Evolutionary conservation across 108 stramenopile species (phyloP), one percentile per base, ranked within the genome.

Genomic region (Skeletonema marinoi): DNA sequence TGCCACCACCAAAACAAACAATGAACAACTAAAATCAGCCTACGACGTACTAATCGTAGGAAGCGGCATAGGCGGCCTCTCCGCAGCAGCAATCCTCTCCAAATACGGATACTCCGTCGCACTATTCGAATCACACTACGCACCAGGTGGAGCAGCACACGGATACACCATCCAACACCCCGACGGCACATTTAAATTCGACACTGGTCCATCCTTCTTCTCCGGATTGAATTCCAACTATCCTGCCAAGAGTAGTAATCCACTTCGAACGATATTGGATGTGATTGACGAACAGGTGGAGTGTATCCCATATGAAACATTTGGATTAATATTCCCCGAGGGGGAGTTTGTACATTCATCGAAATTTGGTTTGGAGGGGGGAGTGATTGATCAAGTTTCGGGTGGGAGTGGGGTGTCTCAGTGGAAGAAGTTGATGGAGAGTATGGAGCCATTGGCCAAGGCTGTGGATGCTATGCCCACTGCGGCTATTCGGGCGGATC

Each of bases 141-240:
- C 76, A 3, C 78, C 90, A 12, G 95, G 95, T 0, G 96, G 96
- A 32, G 87, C 88, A 17, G 95, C 95, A 1, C 95, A 97, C 77
- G 93, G 93, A 39, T 93, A 84, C 60, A 66, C 75, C 33, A 68
- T 80, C 39, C 9, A 11, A 41, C 10, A 11, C 12, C 39, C 39
- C 4, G 74, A 35, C 8, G 89, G 89, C n/a, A 65, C 65, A 9
- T 96, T 91, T 73, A 71, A 67, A 32, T 97, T 97, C 73, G 96
- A 97, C 66, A 92, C 93, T 16, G 97, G 95, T 0, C 97, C 95
- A n/a, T 88, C 87, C 38, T 92, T 96, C 66, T 97, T 93, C 65
- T 81, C 85, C n/a, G 93, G 93, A 12, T 70, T 92, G 60, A 90
- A 92, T 78, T 81, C 91, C 4, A 54, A 86, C n/a, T 19, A 67